Conservation (phyloP, 2,329 filamentous ascomycete genomes). For the Zelopaecilomyces penicillatus region DNA sequence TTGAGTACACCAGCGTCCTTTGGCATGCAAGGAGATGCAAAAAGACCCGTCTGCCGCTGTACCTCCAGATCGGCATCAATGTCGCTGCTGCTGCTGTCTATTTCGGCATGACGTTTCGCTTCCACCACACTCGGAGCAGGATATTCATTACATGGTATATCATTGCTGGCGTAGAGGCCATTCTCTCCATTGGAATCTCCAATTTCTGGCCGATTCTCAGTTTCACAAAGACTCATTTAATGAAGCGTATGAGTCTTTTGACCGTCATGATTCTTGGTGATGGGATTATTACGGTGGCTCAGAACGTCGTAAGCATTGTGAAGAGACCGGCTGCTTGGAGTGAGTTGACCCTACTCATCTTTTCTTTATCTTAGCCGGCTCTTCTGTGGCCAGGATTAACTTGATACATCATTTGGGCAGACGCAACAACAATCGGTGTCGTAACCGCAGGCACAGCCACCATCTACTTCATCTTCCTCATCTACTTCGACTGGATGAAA, state of each 20-base stretch:
- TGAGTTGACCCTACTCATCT: slow-evolving; percentile 12
- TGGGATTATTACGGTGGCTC: slow-evolving; percentile 50
- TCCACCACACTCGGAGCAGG: slow-evolving; percentile 23
- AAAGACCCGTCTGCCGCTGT: slow-evolving; percentile 26
- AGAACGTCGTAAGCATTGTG: slow-evolving; percentile 42
- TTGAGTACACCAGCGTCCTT: slow-evolving; percentile 44
- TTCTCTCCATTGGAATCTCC: slow-evolving; percentile 44
- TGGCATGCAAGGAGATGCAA: slow-evolving; percentile 34
- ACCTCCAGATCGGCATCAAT: slow-evolving; percentile 28
- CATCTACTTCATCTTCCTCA: slow-evolving; percentile 38
- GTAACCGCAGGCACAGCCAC: slow-evolving; percentile 30
- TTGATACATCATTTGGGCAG: background rate
- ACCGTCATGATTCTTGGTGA: slow-evolving; percentile 61
- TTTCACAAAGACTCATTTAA: slow-evolving; percentile 54
- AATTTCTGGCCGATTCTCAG: slow-evolving; percentile 47
- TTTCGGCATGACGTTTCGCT: slow-evolving; percentile 33
- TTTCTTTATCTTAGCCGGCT: no score
- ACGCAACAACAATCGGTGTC: slow-evolving; percentile 30
- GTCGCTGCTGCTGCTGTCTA: slow-evolving; percentile 29
- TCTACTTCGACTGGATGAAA: slow-evolving; percentile 56
- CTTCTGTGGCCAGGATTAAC: no score
- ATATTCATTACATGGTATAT: slow-evolving; percentile 43
- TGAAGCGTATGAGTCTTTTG: slow-evolving; percentile 54
- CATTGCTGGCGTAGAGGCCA: slow-evolving; percentile 43
- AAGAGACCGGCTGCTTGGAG: slow-evolving; percentile 33